Evolutionary conservation across 306 rosid genomes (phyloP).

Genomic region (Prunus fruticosa): DNA sequence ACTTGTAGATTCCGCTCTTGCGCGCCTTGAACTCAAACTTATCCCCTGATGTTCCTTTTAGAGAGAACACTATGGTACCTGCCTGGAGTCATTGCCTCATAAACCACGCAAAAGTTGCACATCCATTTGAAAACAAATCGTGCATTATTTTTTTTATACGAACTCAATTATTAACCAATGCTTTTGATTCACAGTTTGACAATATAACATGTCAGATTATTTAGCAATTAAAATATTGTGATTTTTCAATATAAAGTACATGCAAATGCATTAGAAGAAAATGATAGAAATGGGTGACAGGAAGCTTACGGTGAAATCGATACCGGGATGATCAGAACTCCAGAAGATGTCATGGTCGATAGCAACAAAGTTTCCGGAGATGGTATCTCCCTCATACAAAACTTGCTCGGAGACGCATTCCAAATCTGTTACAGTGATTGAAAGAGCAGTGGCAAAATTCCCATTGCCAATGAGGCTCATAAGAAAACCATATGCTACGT

Average conservation of each 20-base stretch:
- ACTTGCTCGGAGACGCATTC: slow-evolving; percentile 19
- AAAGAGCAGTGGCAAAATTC: neutral
- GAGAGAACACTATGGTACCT: neutral
- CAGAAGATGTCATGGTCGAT: slow-evolving; percentile 18
- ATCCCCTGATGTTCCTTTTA: neutral
- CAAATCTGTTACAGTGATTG: neutral
- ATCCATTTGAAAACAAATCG: neutral
- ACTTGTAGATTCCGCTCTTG: slow-evolving; percentile 6
- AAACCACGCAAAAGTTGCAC: neutral
- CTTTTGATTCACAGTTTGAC: neutral
- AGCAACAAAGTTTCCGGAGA: slow-evolving; percentile 16
- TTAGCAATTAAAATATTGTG: neutral
- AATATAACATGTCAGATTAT: neutral
- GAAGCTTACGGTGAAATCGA: slow-evolving; percentile 8
- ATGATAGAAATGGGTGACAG: neutral
- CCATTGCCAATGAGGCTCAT: neutral
- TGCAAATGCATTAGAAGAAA: no score
- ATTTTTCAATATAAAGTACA: no score
- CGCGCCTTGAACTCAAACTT: neutral
- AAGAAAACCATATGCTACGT: neutral
- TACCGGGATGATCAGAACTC: slow-evolving; percentile 17
- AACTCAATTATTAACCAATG: no score
- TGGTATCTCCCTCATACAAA: neutral
- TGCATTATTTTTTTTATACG: no score
- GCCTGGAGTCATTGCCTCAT: neutral